Conservation (phyloP, 2,329 filamentous ascomycete genomes). For the Claviceps spartinae region DNA sequence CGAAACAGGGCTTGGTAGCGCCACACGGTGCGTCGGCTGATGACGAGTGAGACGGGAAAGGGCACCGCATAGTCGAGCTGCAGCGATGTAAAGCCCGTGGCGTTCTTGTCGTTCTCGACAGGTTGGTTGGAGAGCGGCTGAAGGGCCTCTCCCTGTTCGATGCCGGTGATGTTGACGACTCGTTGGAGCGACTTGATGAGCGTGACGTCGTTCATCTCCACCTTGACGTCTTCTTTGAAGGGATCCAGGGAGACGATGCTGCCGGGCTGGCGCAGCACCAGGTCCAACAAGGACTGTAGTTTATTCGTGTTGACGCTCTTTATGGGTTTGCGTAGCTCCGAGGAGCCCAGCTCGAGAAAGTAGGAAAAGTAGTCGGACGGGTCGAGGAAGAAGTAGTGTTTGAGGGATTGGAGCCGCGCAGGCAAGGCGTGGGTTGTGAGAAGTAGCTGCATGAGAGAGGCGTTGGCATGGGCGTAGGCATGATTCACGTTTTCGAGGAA, state of each 20-base stretch:
- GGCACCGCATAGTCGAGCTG: slow-evolving; percentile 91
- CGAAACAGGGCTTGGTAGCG: slow-evolving; percentile 93
- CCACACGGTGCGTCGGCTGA: slow-evolving; percentile 92
- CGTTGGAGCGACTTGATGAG: slow-evolving; percentile 90
- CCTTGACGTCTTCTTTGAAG: slow-evolving; percentile 96
- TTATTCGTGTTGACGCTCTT: slow-evolving; percentile 85
- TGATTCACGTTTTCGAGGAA: slow-evolving; percentile 94
- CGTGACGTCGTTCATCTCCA: slow-evolving; percentile 90
- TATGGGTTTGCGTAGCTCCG: slow-evolving; percentile 81
- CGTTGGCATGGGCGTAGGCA: slow-evolving; percentile 91
- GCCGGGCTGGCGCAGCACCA: slow-evolving; percentile 90
- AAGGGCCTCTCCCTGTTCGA: slow-evolving; percentile 78
- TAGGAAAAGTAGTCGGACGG: slow-evolving; percentile 97
- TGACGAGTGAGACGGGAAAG: slow-evolving; percentile 88
- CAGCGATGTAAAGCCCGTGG: slow-evolving; percentile 79
- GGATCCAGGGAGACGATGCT: slow-evolving; percentile 88
- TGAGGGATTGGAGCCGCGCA: slow-evolving; percentile 73
- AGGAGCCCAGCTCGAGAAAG: slow-evolving; percentile 82
- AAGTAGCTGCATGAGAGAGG: slow-evolving; percentile 78
- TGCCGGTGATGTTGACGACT: slow-evolving; percentile 90
- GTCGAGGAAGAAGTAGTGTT: slow-evolving; percentile 98
- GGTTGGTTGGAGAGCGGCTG: slow-evolving; percentile 55
- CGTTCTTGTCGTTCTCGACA: slow-evolving; percentile 74
- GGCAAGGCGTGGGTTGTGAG: slow-evolving; percentile 87
- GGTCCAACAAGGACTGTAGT: slow-evolving; percentile 86